A percentile compares a stretch with the other conserved stretches of the same genome.
These are phyloP conservation scores for Juncus inflexus DNA, from an alignment of 176 grass and related monocot genomes.

Conservation along the genomic window DNA sequence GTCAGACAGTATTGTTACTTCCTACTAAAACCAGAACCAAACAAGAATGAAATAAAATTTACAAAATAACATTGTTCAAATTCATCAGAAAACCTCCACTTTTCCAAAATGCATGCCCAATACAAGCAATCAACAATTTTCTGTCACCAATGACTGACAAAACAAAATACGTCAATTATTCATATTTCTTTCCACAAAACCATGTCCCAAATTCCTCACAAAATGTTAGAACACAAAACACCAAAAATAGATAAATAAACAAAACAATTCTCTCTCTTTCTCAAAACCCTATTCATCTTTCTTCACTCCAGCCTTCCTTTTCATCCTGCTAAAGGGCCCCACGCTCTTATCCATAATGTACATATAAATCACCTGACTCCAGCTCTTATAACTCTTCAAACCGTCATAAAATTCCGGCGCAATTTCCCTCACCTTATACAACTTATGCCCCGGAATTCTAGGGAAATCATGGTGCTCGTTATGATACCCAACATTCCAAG, in stretches of 20 bases:
- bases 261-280: too few relatives aligned
- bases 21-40: too few relatives aligned
- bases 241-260: background rate
- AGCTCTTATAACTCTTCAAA: constrained; percentile 62
- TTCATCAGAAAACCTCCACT: too few relatives aligned
- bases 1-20: too few relatives aligned
- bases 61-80: too few relatives aligned
- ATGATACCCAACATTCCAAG: constrained; percentile 90
- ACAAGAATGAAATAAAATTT: too few relatives aligned
- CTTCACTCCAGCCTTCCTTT: constrained; percentile 53
- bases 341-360: constrained; percentile 78
- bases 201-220: background rate
- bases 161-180: too few relatives aligned
- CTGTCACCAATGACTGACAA: too few relatives aligned
- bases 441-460: constrained; percentile 64
- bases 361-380: constrained; percentile 99
- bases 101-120: too few relatives aligned
- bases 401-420: constrained; percentile 72
- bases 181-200: too few relatives aligned
- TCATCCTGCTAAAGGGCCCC: constrained; percentile 89
- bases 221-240: background rate
- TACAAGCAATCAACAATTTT: too few relatives aligned
- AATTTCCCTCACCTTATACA: constrained; percentile 83
- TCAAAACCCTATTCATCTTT: constrained; percentile 42
- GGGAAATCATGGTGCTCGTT: constrained; percentile 99